These are phyloP conservation scores for Suhomyces canberraensis DNA, from an alignment of 805 yeast species.

Conservation along the genomic window DNA sequence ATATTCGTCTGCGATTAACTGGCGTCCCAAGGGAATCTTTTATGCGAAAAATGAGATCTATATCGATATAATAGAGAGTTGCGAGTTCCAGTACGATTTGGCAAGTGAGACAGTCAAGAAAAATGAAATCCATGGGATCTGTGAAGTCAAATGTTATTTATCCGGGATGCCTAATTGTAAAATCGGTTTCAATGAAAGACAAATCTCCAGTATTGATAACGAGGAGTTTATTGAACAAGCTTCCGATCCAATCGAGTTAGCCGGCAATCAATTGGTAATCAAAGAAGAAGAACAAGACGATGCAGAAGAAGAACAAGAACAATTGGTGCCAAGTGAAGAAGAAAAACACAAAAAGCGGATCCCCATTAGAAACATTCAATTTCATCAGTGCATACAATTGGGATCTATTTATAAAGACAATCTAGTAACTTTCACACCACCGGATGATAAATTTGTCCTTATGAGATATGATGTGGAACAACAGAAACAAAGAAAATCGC, in stretches of 20 bases:
- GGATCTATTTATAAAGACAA: constrained; percentile 65
- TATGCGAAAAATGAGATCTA: constrained; percentile 44
- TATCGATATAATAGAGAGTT: constrained; percentile 38
- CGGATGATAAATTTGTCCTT: constrained; percentile 53
- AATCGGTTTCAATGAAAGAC: constrained; percentile 38
- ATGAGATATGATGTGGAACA: constrained; percentile 42
- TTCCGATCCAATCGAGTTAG: constrained; percentile 6
- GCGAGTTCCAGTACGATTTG: constrained; percentile 36
- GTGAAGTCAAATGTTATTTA: constrained; percentile 35
- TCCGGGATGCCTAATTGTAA: constrained; percentile 45
- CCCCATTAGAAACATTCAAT: constrained; percentile 39
- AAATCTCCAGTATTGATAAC: constrained; percentile 32
- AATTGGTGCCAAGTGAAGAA: not conserved
- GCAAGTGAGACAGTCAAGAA: constrained; percentile 21
- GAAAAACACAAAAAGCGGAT: constrained; percentile 11
- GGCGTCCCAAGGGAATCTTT: constrained; percentile 46
- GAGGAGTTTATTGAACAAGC: constrained; percentile 13
- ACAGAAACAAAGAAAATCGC: constrained; percentile 35
- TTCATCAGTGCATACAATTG: constrained; percentile 70
- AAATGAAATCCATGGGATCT: constrained; percentile 34
- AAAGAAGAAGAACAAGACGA: constrained; percentile 7
- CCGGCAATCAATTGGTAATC: constrained; percentile 10
- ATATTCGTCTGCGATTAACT: constrained; percentile 55
- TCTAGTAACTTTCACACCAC: constrained; percentile 78
- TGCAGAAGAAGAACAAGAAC: constrained; percentile 10